Conservation (phyloP, 2,329 filamentous ascomycete genomes). For the Pestalotiopsis sp. region DNA sequence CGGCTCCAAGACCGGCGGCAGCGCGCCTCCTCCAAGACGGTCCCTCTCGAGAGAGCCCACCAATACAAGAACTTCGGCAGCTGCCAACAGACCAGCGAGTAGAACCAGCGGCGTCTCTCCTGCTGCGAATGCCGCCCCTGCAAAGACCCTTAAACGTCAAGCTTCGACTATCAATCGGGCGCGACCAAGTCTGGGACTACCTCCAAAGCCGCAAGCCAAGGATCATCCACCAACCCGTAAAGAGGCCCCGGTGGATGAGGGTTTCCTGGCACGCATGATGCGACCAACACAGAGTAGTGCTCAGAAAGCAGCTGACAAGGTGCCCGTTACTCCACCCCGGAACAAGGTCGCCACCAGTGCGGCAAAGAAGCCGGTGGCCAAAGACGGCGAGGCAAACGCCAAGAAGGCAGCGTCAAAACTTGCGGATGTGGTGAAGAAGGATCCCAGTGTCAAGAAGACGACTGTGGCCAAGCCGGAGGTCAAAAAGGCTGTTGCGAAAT, state of each 20-base stretch:
- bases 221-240: constrained; percentile 50
- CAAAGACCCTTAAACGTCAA: constrained; percentile 44
- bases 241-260: constrained; percentile 63
- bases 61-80: constrained; percentile 26
- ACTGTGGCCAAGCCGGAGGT: constrained; percentile 6
- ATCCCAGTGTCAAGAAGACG: constrained; percentile 12
- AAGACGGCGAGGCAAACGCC: constrained; percentile 23
- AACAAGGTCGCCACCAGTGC: constrained; percentile 29
- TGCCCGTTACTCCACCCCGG: constrained; percentile 50
- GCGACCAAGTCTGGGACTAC: constrained; percentile 58
- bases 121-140: constrained; percentile 21
- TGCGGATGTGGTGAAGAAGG: constrained; percentile 25
- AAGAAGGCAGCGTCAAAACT: constrained; percentile 29
- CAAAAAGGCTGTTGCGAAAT: constrained; percentile 15
- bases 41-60: constrained; percentile 44
- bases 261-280: constrained; percentile 83
- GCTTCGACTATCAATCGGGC: constrained; percentile 46
- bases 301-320: constrained; percentile 69
- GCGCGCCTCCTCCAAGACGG: constrained; percentile 34
- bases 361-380: constrained; percentile 21
- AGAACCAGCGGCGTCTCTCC: constrained; percentile 43
- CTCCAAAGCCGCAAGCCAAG: constrained; percentile 58
- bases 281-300: constrained; percentile 72
- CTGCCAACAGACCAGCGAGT: constrained; percentile 46
- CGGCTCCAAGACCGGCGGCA: constrained; percentile 59